These are phyloP conservation scores for Bryoglossum gracile DNA, from an alignment of 495 filamentous ascomycete species.

Conservation along the genomic window DNA sequence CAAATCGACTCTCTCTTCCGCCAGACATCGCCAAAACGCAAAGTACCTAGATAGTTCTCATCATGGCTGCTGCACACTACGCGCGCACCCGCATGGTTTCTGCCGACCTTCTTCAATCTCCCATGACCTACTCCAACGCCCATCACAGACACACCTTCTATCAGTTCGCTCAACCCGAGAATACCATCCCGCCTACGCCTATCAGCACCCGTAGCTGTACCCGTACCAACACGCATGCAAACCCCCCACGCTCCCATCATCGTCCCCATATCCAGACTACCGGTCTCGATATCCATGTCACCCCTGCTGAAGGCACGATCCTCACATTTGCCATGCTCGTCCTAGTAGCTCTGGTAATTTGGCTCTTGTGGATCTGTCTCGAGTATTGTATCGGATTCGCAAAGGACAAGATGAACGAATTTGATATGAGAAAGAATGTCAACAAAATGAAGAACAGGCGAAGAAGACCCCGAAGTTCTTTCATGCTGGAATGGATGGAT, in stretches of 20 bases:
- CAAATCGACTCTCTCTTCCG: too few relatives aligned
- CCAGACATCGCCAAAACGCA: too few relatives aligned
- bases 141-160: too few relatives aligned
- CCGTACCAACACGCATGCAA: not conserved
- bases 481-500: not conserved
- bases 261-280: not conserved
- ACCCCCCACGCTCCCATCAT: not conserved
- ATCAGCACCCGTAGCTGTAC: too few relatives aligned
- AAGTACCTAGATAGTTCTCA: too few relatives aligned
- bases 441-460: not conserved
- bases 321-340: not conserved
- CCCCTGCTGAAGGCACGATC: slow-evolving; percentile 1
- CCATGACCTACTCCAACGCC: too few relatives aligned
- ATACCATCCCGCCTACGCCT: too few relatives aligned
- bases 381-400: not conserved
- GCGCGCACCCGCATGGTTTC: too few relatives aligned
- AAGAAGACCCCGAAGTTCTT: not conserved
- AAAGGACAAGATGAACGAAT: not conserved
- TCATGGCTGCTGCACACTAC: too few relatives aligned
- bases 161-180: too few relatives aligned
- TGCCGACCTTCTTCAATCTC: too few relatives aligned
- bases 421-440: not conserved
- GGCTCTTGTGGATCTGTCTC: not conserved
- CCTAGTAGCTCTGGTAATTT: not conserved
- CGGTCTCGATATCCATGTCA: not conserved